These are phyloP conservation scores for Dryadomyces quercus-mongolicae DNA, from an alignment of 2,329 filamentous ascomycete species.

Conservation along the genomic window DNA sequence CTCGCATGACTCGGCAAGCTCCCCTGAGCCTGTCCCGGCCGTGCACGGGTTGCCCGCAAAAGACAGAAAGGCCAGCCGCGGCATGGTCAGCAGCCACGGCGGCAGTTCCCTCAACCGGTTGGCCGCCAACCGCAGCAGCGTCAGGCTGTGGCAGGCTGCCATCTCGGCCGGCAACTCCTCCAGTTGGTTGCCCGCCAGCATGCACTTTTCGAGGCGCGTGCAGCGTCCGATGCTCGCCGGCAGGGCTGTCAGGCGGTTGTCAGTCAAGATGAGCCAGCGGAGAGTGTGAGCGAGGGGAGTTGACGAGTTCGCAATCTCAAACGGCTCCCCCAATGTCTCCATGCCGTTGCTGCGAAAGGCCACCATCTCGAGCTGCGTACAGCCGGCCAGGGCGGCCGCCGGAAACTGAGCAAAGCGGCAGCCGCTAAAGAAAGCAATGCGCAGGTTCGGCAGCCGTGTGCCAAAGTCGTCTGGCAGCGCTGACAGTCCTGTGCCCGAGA, in stretches of 20 bases:
- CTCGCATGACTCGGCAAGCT: neutral
- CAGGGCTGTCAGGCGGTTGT: conserved; percentile 27
- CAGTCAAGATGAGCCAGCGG: conserved; percentile 35
- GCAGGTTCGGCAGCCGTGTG: conserved; percentile 27
- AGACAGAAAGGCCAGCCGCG: conserved; percentile 32
- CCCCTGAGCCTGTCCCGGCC: conserved; percentile 4
- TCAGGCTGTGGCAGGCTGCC: conserved; percentile 29
- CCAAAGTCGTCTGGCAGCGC: conserved; percentile 26
- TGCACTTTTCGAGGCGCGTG: conserved; percentile 31
- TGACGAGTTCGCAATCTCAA: neutral
- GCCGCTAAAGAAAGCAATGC: conserved; percentile 32
- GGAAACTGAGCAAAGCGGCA: conserved; percentile 32
- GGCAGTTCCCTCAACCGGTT: conserved; percentile 28
- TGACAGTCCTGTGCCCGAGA: conserved; percentile 32
- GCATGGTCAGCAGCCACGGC: conserved; percentile 29
- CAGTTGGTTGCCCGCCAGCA: conserved; percentile 35
- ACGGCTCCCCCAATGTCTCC: conserved; percentile 24
- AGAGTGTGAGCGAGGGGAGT: conserved; percentile 26
- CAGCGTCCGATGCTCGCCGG: conserved; percentile 30
- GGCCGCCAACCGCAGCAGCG: conserved; percentile 29
- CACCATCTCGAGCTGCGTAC: conserved; percentile 34
- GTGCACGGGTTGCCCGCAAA: conserved; percentile 35
- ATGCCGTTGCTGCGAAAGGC: conserved; percentile 35
- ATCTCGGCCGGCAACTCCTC: conserved; percentile 26
- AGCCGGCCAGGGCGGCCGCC: conserved; percentile 23